Conservation (phyloP, 2,329 filamentous ascomycete species). For the Verticillium isaacii region DNA sequence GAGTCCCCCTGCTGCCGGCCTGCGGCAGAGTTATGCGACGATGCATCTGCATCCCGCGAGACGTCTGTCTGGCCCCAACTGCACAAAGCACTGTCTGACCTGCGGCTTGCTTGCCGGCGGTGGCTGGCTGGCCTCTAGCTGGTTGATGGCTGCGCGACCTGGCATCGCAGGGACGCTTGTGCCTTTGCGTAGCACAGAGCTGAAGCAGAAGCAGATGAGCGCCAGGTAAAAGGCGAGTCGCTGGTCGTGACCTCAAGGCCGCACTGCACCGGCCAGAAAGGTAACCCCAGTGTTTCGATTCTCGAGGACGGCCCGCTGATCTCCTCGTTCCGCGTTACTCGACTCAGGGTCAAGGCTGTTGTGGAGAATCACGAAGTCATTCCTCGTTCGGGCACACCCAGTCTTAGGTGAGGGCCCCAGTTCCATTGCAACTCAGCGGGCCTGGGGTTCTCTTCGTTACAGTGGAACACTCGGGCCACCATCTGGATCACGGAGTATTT, state of each 20-base stretch:
- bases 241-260: not conserved
- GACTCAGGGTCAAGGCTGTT: not conserved
- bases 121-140: not conserved
- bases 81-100: not conserved
- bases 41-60: not conserved
- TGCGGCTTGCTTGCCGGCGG: not conserved
- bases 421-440: not conserved
- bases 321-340: not conserved
- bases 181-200: not conserved
- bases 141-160: not conserved
- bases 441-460: not conserved
- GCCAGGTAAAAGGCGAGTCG: not conserved
- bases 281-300: not conserved
- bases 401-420: not conserved
- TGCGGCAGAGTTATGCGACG: not conserved
- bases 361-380: not conserved
- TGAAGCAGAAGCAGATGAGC: not conserved
- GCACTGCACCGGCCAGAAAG: not conserved
- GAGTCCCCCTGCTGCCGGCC: not conserved
- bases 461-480: not conserved
- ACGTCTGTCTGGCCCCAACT: not conserved
- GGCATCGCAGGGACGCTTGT: not conserved
- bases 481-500: not conserved
- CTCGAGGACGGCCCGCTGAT: not conserved
- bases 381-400: not conserved